phyloP scores from a whole-genome alignment of 1,284 basidiomycete species.

The Hymenochaete sp. region DNA sequence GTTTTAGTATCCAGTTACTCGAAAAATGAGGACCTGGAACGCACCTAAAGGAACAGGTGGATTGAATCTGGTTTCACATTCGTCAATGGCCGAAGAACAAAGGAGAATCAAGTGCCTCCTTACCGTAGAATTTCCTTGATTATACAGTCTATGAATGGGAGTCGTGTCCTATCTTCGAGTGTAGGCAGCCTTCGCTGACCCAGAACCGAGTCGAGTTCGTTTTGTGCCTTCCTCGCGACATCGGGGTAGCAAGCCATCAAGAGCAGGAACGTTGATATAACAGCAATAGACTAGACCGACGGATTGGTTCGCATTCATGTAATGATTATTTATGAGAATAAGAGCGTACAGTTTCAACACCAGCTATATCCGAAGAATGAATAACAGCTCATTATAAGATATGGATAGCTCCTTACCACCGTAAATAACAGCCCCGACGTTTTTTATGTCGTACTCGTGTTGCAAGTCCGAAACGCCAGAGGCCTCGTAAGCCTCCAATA shows the following conservation, averaged over 20 bases:
- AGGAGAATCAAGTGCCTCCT: too few relatives aligned
- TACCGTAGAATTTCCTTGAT: constrained; percentile 26
- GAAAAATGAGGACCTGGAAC: neutral
- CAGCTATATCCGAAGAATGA: neutral
- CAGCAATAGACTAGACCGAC: constrained; percentile 17
- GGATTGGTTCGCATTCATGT: too few relatives aligned
- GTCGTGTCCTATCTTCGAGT: constrained; percentile 21
- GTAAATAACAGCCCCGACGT: constrained; percentile 2
- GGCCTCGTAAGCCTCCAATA: constrained; percentile 7
- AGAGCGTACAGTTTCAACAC: neutral
- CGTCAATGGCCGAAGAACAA: too few relatives aligned
- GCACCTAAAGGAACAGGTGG: constrained; percentile 11
- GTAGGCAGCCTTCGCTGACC: constrained; percentile 22
- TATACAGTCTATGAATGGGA: constrained; percentile 26
- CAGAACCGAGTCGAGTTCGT: constrained; percentile 25
- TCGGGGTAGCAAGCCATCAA: constrained; percentile 24
- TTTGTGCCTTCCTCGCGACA: constrained; percentile 21
- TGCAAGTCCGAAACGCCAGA: constrained; percentile 3
- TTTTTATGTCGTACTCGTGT: constrained; percentile 1
- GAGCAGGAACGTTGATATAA: constrained; percentile 23
- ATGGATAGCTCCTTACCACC: constrained; percentile 4
- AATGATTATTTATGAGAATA: too few relatives aligned
- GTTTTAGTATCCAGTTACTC: neutral
- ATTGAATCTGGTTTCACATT: constrained; percentile 4
- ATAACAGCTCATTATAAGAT: neutral